A percentile compares a stretch with the other conserved stretches of the same genome.
phyloP scores from a whole-genome alignment of 768 basidiomycete genomes.

The Pulveroboletus sp. region DNA sequence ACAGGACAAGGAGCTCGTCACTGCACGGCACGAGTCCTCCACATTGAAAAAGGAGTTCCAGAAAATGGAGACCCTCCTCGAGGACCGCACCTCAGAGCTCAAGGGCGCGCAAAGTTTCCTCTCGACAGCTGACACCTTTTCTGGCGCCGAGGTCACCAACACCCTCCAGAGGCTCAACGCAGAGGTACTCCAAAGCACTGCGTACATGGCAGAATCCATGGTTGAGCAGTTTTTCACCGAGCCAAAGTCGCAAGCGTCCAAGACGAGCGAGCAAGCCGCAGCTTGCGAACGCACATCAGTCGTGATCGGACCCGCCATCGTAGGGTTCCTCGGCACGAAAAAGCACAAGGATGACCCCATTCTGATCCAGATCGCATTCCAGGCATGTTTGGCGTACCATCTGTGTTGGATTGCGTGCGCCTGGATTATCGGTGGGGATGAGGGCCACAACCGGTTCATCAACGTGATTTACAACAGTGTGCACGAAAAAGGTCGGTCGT shows the following conservation, averaged over 20 bases:
- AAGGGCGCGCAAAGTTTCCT: constrained; percentile 46
- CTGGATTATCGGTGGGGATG: constrained; percentile 32
- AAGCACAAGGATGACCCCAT: constrained; percentile 33
- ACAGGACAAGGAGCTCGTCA: constrained; percentile 20
- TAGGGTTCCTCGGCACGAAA: constrained; percentile 29
- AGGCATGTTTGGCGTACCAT: constrained; percentile 26
- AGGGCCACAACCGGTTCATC: constrained; percentile 19
- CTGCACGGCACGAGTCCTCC: constrained; percentile 28
- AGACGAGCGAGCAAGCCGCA: constrained; percentile 21
- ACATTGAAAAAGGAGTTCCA: constrained; percentile 26
- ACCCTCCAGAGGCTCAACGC: constrained; percentile 47
- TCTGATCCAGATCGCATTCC: constrained; percentile 36
- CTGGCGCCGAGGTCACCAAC: constrained; percentile 43
- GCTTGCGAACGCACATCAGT: constrained; percentile 22
- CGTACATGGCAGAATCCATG: constrained; percentile 46
- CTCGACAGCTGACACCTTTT: constrained; percentile 39
- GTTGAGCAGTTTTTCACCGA: constrained; percentile 39
- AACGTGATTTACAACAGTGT: constrained; percentile 34
- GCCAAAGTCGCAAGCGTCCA: constrained; percentile 2
- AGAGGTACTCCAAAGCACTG: constrained; percentile 47
- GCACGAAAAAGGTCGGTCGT: constrained; percentile 33
- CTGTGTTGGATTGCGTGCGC: constrained; percentile 26
- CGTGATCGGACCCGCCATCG: constrained; percentile 19
- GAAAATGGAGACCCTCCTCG: constrained; percentile 31
- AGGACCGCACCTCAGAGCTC: constrained; percentile 42